phyloP scores from a whole-genome alignment of 345 rosid species.

The Syzygium oleosum region DNA sequence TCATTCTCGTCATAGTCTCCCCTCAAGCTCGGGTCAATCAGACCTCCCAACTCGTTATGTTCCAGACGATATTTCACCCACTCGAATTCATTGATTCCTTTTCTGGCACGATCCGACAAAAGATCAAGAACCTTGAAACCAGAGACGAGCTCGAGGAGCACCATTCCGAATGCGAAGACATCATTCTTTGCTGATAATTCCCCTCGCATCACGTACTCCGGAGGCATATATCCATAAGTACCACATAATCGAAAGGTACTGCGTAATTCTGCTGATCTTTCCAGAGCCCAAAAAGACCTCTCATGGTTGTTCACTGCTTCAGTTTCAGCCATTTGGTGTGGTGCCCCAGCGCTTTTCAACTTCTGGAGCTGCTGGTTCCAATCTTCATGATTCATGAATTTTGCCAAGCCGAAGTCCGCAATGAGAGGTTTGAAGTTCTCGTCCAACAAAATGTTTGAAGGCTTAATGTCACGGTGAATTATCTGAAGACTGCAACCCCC shows the following conservation, averaged over 20 bases:
- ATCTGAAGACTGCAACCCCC: background rate
- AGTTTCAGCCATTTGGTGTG: background rate
- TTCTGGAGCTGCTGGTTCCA: background rate
- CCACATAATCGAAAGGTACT: background rate
- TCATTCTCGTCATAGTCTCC: background rate
- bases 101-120: background rate
- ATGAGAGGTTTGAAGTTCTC: background rate
- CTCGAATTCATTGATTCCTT: too few relatives aligned
- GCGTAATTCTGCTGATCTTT: background rate
- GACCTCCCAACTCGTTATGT: background rate
- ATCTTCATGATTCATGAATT: background rate
- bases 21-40: background rate
- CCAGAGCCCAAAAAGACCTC: background rate
- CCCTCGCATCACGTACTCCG: background rate
- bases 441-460: background rate
- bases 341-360: background rate
- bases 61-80: background rate
- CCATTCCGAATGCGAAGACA: background rate
- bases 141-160: conserved; percentile 2
- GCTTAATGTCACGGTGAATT: background rate
- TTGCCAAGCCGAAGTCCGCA: background rate
- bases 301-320: background rate
- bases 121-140: background rate
- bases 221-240: background rate
- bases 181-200: background rate